A percentile compares a stretch with the other conserved stretches of the same genome.
Evolutionary conservation across 2,329 filamentous ascomycete species (phyloP).

Genomic region (Furcasterigmium sp.): DNA sequence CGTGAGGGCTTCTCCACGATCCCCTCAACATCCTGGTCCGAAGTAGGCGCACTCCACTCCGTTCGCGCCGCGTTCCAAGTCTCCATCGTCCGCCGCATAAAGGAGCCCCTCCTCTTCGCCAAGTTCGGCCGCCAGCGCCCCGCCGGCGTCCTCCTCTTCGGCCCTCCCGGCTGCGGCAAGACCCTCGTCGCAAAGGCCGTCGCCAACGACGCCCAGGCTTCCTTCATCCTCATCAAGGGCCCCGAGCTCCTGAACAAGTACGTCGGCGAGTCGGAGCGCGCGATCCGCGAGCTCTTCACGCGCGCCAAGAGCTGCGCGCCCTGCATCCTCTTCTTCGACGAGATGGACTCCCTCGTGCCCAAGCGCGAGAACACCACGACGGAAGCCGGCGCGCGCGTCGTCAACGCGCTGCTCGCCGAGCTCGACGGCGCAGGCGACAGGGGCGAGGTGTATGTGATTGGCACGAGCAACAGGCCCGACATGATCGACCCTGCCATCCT

Average conservation of each 20-base stretch:
- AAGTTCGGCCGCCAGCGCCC: constrained; percentile 74
- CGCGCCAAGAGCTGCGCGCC: constrained; percentile 81
- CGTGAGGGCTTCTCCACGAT: constrained; percentile 94
- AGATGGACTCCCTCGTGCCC: constrained; percentile 88
- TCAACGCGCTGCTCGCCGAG: constrained; percentile 92
- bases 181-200: constrained; percentile 94
- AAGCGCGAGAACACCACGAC: constrained; percentile 72
- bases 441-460: constrained; percentile 87
- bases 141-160: constrained; percentile 90
- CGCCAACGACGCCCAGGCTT: constrained; percentile 90
- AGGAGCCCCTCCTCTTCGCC: constrained; percentile 70
- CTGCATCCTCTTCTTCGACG: constrained; percentile 86
- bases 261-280: constrained; percentile 91
- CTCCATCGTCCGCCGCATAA: constrained; percentile 87
- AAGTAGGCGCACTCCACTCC: constrained; percentile 79
- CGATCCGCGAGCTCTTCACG: constrained; percentile 86
- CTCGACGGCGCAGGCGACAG: constrained; percentile 80
- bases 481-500: constrained; percentile 97
- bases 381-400: constrained; percentile 81
- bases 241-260: constrained; percentile 97
- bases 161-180: constrained; percentile 93
- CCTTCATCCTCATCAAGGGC: constrained; percentile 97
- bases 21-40: constrained; percentile 85
- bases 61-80: constrained; percentile 77
- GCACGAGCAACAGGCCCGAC: constrained; percentile 90